Percentiles rank a stretch among this genome's conserved stretches.
Conservation (phyloP, 2,329 filamentous ascomycete species). For the Aspergillus sp. region DNA sequence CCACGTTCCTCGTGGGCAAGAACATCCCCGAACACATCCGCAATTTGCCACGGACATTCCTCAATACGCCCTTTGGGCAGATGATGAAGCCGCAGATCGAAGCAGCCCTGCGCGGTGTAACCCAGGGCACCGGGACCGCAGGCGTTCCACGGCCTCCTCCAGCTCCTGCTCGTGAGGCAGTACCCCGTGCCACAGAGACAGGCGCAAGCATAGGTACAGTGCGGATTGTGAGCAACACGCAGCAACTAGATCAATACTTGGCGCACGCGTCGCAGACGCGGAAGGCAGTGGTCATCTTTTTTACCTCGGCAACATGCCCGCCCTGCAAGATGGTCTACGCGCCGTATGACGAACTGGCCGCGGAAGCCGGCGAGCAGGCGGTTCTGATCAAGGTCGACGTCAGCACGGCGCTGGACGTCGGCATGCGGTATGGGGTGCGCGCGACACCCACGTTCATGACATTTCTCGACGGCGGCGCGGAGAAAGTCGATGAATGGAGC, state of each 20-base stretch:
- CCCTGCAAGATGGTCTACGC: constrained; percentile 81
- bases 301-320: constrained; percentile 78
- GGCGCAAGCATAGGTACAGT: constrained; percentile 36
- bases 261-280: constrained; percentile 49
- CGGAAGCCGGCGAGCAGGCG: constrained; percentile 59
- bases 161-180: constrained; percentile 2
- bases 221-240: constrained; percentile 51
- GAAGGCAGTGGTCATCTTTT: constrained; percentile 71
- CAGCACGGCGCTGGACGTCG: constrained; percentile 56
- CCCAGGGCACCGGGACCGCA: constrained; percentile 45
- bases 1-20: constrained; percentile 79
- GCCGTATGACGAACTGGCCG: constrained; percentile 69
- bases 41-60: constrained; percentile 73
- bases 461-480: constrained; percentile 56
- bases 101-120: constrained; percentile 53
- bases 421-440: constrained; percentile 57
- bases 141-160: constrained; percentile 13
- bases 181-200: constrained; percentile 22
- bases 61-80: constrained; percentile 77
- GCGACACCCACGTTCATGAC: constrained; percentile 86
- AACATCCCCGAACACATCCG: constrained; percentile 83
- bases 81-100: constrained; percentile 76
- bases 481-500: constrained; percentile 70
- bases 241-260: constrained; percentile 55
- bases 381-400: constrained; percentile 78